Percentiles rank a stretch among this genome's conserved stretches.
Evolutionary conservation across 139 green algal genomes (phyloP).

Genomic region (Chlorella sp.): DNA sequence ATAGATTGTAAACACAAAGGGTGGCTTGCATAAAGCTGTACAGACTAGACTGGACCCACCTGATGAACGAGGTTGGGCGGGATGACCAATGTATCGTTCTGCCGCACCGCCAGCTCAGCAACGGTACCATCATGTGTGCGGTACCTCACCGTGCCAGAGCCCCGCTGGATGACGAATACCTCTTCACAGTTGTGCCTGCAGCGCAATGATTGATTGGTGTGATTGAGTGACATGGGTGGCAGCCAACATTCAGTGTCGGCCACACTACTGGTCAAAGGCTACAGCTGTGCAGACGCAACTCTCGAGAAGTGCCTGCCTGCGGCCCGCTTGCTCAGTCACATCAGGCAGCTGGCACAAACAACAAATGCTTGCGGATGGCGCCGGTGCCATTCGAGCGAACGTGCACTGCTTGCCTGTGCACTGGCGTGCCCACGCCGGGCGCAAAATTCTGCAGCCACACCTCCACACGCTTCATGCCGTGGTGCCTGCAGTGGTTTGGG

Average conservation of each 20-base stretch:
- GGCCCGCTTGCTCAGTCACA: too few species aligned
- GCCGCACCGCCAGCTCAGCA: neutral
- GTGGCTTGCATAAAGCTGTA: too few species aligned
- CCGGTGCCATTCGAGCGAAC: too few species aligned
- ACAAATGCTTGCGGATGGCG: too few species aligned
- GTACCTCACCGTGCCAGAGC: neutral
- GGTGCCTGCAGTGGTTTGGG: neutral
- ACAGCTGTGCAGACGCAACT: too few species aligned
- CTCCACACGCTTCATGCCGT: constrained; percentile 18
- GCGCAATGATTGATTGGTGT: too few species aligned
- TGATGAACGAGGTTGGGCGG: neutral
- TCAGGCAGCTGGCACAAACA: too few species aligned
- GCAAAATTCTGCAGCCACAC: constrained; percentile 39
- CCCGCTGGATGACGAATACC: constrained; percentile 14
- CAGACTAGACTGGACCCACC: too few species aligned
- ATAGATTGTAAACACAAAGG: too few species aligned
- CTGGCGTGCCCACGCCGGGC: neutral
- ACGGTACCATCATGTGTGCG: neutral
- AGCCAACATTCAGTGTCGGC: too few species aligned
- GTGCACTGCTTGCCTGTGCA: constrained; percentile 7
- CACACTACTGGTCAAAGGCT: too few species aligned
- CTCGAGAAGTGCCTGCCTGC: too few species aligned
- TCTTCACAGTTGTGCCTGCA: constrained; percentile 12
- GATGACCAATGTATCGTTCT: constrained; percentile 10
- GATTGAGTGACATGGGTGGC: neutral